These are phyloP conservation scores for Larix kaempferi DNA, from an alignment of 75 land plant species.

Conservation along the genomic window DNA sequence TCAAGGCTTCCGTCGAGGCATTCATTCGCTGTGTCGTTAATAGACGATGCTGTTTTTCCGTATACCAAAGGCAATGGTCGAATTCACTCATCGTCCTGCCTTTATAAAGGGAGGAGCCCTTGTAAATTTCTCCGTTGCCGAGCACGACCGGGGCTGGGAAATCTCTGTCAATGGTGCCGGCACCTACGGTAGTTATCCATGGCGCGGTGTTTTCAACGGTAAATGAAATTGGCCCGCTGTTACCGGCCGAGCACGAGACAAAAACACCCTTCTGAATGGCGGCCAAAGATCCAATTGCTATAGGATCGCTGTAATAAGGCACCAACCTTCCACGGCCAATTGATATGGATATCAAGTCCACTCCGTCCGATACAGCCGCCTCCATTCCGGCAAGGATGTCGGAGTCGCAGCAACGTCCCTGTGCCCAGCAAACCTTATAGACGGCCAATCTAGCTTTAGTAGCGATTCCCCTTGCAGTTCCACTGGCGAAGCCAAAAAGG, in stretches of 20 bases:
- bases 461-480: neutral
- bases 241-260: slow-evolving; percentile 38
- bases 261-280: slow-evolving; percentile 34
- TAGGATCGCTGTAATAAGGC: slow-evolving; percentile 22
- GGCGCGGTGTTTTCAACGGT: slow-evolving; percentile 37
- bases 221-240: slow-evolving; percentile 15
- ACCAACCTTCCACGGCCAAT: neutral
- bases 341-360: slow-evolving; percentile 21
- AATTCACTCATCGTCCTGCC: too few relatives aligned
- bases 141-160: slow-evolving; percentile 17
- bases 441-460: neutral
- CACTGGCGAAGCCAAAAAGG: neutral
- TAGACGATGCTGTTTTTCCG: neutral
- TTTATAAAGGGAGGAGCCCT: neutral
- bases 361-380: slow-evolving; percentile 30
- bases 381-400: slow-evolving; percentile 30
- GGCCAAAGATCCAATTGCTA: slow-evolving; percentile 41
- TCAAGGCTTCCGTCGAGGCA: slow-evolving; percentile 77
- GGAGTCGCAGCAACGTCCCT: slow-evolving; percentile 8
- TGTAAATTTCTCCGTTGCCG: slow-evolving; percentile 6
- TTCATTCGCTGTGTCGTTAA: slow-evolving; percentile 29
- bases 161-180: slow-evolving; percentile 33
- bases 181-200: slow-evolving; percentile 55
- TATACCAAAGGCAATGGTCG: neutral
- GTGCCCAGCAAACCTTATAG: slow-evolving; percentile 9